A percentile compares a stretch with the other conserved stretches of the same genome.
Conservation (phyloP, 75 land plant genomes). For the Adiantum capillusveneris region DNA sequence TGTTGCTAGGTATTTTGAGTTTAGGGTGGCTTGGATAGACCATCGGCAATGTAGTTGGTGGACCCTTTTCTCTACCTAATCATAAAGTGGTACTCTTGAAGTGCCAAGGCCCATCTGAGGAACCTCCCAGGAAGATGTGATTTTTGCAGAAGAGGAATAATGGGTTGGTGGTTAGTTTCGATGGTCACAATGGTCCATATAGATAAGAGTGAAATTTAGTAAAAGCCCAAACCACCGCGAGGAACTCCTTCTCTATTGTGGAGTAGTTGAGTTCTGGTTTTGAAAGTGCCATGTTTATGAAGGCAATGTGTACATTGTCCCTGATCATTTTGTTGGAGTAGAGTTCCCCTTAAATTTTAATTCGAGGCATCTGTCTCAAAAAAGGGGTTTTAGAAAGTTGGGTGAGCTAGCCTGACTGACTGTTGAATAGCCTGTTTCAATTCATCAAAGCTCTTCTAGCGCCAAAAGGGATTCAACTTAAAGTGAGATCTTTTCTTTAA, state of each 20-base stretch:
- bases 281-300: not conserved
- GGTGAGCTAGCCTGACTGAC: not conserved
- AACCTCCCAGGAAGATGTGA: not conserved
- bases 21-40: not conserved
- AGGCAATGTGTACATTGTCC: not conserved
- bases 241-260: not conserved
- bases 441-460: not conserved
- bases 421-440: not conserved
- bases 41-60: not conserved
- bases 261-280: not conserved
- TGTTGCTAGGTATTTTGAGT: not conserved
- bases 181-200: not conserved
- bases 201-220: not conserved
- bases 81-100: not conserved
- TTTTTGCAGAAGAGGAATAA: not conserved
- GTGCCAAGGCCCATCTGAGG: not conserved
- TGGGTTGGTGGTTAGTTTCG: not conserved
- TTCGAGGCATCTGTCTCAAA: not conserved
- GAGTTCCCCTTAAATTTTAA: not conserved
- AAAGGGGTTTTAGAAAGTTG: not conserved
- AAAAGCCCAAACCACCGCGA: not conserved
- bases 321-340: not conserved
- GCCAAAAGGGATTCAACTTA: not conserved
- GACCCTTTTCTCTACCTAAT: not conserved
- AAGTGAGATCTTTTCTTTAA: not conserved